Base-by-base conservation (phyloP, 2,329 filamentous ascomycete species). In the Proliferodiscus dingleyae region DNA sequence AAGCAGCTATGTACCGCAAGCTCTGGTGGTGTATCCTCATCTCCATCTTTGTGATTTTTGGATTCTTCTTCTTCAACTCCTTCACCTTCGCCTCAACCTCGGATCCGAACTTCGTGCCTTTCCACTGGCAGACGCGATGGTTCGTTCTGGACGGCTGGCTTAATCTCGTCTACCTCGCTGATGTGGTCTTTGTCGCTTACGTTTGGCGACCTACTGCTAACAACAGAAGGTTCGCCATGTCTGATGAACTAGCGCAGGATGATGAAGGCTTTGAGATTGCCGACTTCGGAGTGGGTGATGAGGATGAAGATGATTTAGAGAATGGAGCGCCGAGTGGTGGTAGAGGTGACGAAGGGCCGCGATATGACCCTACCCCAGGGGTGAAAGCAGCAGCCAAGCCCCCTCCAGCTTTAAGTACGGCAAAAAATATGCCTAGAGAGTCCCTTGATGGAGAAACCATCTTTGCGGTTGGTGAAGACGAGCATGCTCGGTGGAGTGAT, bases 211-310 rank as follows among this genome's bases (percentile, higher is more conserved):
- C 93, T 5, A 97, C 91, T 18, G 89, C 87, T 42, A 97, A 98
- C 69, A 98, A 98, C 70, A 80, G 90, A 58, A 81, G 93, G 46
- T 98, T 98, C 61, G 93, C 93, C 52, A 98, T 98, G 93, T 95
- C 88, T 70, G 93, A 98, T 62, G 93, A 98, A 79, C 85, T 98
- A 62, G 91, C 93, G 2, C 93, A 97, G 77, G 93, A 98, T 60
- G 93, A 98, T 58, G 91, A 97, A 62, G 93, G 93, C 37, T 98
- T 98, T 64, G 93, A 97, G 64, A 94, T 98, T 64, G 87, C 87
- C 39, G 93, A 93, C 46, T 85, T 98, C 51, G 89, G 88, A 41
- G 87, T 78, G 3, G 81, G 81, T 18, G 66, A 68, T 55, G 81
- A 77, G 0, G 83, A 86, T 56, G 78, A 84, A 46, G 78, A 82